Conservation (phyloP, 164 flowering plant genomes). For the Vitis labrusca region DNA sequence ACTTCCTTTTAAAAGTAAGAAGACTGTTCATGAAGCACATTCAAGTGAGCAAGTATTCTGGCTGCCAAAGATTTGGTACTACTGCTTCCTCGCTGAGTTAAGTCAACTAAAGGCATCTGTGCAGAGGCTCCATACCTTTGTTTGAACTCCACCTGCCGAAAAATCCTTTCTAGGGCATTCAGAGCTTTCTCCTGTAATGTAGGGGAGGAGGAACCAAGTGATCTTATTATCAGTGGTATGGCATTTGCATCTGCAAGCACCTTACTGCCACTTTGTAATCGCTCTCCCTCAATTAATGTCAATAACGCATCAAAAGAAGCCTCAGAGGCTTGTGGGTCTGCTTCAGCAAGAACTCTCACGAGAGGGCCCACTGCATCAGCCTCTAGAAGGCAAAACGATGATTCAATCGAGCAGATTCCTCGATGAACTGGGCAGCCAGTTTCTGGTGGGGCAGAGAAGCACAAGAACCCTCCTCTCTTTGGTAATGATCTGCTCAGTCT, state of each 20-base stretch:
- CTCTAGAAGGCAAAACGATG: conserved; percentile 68
- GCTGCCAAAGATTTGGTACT: conserved; percentile 56
- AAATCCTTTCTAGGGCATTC: conserved; percentile 51
- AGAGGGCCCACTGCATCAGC: conserved; percentile 62
- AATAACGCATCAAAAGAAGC: conserved; percentile 57
- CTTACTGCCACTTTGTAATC: conserved; percentile 56
- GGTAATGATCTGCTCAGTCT: conserved; percentile 35
- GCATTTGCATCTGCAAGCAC: conserved; percentile 54
- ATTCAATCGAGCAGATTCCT: conserved; percentile 53
- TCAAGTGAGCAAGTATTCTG: conserved; percentile 56
- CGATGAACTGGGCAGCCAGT: conserved; percentile 49
- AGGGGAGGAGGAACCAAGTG: conserved; percentile 40
- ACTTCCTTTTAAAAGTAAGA: conserved; percentile 44
- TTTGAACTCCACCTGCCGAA: conserved; percentile 50
- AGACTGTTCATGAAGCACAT: conserved; percentile 65
- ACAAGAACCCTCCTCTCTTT: conserved; percentile 43
- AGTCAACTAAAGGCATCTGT: conserved; percentile 57
- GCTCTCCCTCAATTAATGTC: conserved; percentile 56
- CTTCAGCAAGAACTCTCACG: conserved; percentile 45
- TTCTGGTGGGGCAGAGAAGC: conserved; percentile 50
- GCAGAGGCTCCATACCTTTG: conserved; percentile 49
- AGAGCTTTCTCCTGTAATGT: conserved; percentile 59
- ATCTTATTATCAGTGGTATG: conserved; percentile 44
- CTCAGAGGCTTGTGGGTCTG: conserved; percentile 42
- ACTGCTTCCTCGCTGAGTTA: conserved; percentile 58